A percentile compares a stretch with the other conserved stretches of the same genome.
Conservation (phyloP, 208 protist genomes). For the Willaertia magna region DNA sequence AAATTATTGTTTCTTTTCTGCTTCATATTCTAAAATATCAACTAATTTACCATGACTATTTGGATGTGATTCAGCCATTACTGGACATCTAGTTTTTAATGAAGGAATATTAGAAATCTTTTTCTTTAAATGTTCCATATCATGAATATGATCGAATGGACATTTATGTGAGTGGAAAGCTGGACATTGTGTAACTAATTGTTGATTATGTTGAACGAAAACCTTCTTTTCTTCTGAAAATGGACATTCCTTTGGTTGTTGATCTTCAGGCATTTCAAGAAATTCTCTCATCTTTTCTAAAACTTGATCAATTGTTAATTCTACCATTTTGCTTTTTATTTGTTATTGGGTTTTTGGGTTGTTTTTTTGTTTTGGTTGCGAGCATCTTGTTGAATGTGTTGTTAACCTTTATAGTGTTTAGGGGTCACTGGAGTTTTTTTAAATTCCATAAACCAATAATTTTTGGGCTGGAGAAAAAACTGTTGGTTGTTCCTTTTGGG, state of each 20-base stretch:
- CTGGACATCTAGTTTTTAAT: background rate
- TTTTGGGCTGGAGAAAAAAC: too few species aligned
- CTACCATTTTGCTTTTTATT: background rate
- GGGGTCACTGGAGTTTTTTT: background rate
- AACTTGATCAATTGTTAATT: background rate
- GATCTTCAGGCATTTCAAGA: background rate
- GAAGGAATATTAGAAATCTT: background rate
- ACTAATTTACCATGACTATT: too few species aligned
- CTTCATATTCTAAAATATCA: too few species aligned
- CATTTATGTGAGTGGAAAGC: background rate
- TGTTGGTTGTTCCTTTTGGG: background rate
- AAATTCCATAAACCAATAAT: background rate
- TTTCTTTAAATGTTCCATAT: background rate
- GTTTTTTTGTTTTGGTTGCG: background rate
- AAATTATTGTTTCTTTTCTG: too few species aligned
- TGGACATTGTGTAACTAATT: background rate
- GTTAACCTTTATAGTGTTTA: too few species aligned
- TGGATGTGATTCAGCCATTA: background rate
- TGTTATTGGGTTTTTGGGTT: background rate
- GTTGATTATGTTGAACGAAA: background rate
- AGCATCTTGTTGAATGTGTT: background rate
- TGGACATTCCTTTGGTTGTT: background rate
- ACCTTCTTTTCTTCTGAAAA: background rate
- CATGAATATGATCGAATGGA: background rate
- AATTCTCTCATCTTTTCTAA: background rate